A percentile compares a stretch with the other conserved stretches of the same genome.
Evolutionary conservation across 2,329 filamentous ascomycete genomes (phyloP).

Genomic region (Paecilomyces formosus): DNA sequence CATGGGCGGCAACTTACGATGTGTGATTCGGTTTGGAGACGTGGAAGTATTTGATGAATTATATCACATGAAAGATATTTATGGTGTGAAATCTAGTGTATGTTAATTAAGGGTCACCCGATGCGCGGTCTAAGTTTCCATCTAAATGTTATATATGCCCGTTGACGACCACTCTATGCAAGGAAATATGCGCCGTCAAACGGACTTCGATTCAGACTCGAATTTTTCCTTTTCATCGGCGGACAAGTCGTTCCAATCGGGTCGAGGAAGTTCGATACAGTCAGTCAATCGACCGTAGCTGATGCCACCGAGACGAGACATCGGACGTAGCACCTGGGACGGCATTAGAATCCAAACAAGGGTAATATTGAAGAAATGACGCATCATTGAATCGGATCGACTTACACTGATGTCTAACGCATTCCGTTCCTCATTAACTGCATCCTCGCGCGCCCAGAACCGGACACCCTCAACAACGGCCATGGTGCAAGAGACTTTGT

Average conservation of each 20-base stretch:
- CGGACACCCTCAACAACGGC: slow-evolving; percentile 68
- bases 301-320: slow-evolving; percentile 72
- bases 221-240: neutral
- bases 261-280: slow-evolving; percentile 58
- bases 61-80: too few species aligned
- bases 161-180: neutral
- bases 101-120: neutral
- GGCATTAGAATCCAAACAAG: neutral
- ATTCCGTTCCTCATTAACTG: slow-evolving; percentile 65
- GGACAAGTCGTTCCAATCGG: slow-evolving; percentile 15
- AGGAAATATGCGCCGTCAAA: neutral
- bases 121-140: neutral
- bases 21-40: neutral
- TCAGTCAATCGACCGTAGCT: slow-evolving; percentile 64
- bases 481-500: slow-evolving; percentile 62
- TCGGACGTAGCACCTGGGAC: slow-evolving; percentile 54
- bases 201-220: neutral
- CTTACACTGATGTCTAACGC: slow-evolving; percentile 56
- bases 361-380: neutral
- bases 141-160: neutral
- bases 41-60: too few species aligned
- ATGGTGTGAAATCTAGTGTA: neutral
- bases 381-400: neutral
- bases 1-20: slow-evolving; percentile 30
- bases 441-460: slow-evolving; percentile 81